Percentiles rank a stretch among this genome's conserved stretches.
Conservation (phyloP, 306 rosid species). For the Medicago ruthenica region DNA sequence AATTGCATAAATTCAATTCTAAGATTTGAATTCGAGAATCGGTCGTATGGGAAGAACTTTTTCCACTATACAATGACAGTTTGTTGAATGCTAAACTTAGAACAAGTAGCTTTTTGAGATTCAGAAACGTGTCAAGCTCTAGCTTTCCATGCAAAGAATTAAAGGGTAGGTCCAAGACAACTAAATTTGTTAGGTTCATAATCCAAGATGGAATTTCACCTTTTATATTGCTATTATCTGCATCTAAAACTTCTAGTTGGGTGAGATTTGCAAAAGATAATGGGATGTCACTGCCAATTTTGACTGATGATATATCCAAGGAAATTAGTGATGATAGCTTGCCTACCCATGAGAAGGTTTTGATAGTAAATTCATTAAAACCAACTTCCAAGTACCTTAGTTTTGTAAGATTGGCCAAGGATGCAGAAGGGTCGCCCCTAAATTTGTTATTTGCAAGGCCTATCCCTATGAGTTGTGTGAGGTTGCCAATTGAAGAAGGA, state of each 20-base stretch:
- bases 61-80: neutral
- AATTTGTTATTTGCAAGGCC: neutral
- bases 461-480: neutral
- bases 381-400: neutral
- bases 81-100: neutral
- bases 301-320: constrained; percentile 23
- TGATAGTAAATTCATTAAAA: constrained; percentile 33
- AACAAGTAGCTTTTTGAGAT: neutral
- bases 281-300: constrained; percentile 28
- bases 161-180: fast-evolving
- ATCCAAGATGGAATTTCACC: constrained; percentile 41
- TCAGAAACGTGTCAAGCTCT: constrained; percentile 16
- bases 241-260: neutral
- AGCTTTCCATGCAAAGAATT: constrained; percentile 32
- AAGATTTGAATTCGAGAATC: neutral
- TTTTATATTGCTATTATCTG: neutral
- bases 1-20: constrained; percentile 4
- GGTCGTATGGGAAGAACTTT: neutral
- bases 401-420: constrained; percentile 33
- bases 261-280: constrained; percentile 35
- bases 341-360: constrained; percentile 26
- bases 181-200: constrained; percentile 32
- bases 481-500: constrained; percentile 48
- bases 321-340: neutral
- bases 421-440: neutral